These are phyloP conservation scores for Pythium plurisporium DNA, from an alignment of 352 stramenopile genomes.

Conservation along the genomic window DNA sequence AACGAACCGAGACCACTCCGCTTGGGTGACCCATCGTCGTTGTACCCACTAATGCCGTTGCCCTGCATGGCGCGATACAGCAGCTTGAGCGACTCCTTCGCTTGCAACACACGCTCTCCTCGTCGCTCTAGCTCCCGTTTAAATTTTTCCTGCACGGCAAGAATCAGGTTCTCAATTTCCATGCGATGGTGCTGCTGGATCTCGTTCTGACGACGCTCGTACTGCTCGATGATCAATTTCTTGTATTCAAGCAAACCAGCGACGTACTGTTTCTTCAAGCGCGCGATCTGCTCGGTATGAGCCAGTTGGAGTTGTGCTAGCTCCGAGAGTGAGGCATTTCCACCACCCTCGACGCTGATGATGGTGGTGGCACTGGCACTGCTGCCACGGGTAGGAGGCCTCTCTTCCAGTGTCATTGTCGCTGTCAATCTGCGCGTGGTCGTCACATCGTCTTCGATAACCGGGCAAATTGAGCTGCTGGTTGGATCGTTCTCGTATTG, in stretches of 20 bases:
- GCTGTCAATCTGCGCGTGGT: not conserved
- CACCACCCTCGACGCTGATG: not conserved
- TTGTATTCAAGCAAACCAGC: conserved; percentile 62
- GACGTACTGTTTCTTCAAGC: conserved; percentile 60
- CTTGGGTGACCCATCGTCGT: too few species aligned
- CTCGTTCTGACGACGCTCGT: conserved; percentile 48
- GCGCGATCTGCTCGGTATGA: conserved; percentile 38
- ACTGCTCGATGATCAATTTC: conserved; percentile 65
- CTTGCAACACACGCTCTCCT: conserved; percentile 38
- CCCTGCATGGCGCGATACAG: conserved; percentile 48
- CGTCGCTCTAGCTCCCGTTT: conserved; percentile 49
- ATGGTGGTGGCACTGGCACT: not conserved
- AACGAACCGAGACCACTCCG: conserved; percentile 2
- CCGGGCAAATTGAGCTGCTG: conserved; percentile 13
- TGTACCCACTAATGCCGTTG: not conserved
- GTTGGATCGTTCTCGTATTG: conserved; percentile 41
- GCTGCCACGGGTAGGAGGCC: not conserved
- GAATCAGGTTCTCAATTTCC: conserved; percentile 60
- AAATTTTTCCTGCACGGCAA: conserved; percentile 60
- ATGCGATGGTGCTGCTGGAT: conserved; percentile 50
- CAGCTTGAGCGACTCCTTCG: conserved; percentile 60
- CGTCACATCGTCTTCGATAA: conserved; percentile 1
- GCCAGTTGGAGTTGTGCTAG: conserved; percentile 34
- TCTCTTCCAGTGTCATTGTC: not conserved
- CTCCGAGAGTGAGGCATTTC: conserved; percentile 15